These are phyloP conservation scores for Clarireedia monteithiana DNA, from an alignment of 2,329 filamentous ascomycete species.

Conservation along the genomic window DNA sequence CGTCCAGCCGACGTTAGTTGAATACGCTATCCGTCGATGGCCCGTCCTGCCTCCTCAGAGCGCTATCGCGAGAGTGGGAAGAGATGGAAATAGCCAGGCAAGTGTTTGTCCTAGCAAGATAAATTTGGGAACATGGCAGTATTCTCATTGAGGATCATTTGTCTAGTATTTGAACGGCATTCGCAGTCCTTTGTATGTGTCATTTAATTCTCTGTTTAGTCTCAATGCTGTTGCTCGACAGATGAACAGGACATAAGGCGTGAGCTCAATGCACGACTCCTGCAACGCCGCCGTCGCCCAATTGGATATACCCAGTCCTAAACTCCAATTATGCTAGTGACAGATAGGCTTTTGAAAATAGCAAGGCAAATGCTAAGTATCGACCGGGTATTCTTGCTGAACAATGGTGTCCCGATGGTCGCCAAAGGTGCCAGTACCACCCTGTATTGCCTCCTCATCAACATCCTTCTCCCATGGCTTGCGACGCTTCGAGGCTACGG, in stretches of 20 bases:
- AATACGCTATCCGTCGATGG: no score
- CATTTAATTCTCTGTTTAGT: no score
- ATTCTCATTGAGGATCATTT: no score
- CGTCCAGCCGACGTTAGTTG: no score
- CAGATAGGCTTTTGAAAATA: neutral
- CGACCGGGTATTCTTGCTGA: conserved; percentile 6
- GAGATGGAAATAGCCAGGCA: no score
- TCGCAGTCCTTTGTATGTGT: no score
- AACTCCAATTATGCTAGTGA: neutral
- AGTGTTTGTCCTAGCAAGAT: no score
- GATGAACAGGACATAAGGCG: neutral
- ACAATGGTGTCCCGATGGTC: conserved; percentile 8
- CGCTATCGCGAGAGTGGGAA: no score
- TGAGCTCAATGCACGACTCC: neutral
- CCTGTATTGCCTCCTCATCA: conserved; percentile 20
- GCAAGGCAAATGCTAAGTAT: neutral
- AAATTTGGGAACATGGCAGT: no score
- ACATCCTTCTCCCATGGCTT: conserved; percentile 74
- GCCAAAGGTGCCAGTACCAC: conserved; percentile 16
- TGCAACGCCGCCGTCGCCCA: neutral
- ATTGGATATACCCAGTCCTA: neutral
- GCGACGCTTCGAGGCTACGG: conserved; percentile 33
- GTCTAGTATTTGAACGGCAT: no score
- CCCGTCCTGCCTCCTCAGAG: no score
- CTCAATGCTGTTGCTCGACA: no score